Base-by-base conservation (phyloP, 148 eudicot genomes). In the Pharnaceum exiguum region DNA sequence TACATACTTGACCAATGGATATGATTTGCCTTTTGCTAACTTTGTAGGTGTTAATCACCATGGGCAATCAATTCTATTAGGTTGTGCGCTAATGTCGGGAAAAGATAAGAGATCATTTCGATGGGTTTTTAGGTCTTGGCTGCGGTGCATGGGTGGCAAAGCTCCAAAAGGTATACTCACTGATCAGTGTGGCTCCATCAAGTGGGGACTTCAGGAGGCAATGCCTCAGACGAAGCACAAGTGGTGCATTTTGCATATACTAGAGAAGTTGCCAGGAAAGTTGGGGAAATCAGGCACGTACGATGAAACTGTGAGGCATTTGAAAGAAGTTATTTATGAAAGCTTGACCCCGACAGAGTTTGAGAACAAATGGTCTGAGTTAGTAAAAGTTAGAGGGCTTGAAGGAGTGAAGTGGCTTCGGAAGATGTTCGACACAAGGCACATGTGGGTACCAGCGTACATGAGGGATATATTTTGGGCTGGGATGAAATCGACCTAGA, bases 31-130 rank as follows among this genome's bases (percentile, higher is more conserved):
- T 46, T 75, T 80, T 72, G 77, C 71, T 57, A 76, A 80, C 46
- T 80, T 83, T 51, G 75, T 78, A 2, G 85, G 89, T 17, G 75
- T 80, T 46, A 83, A 77, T 53, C 82, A 83, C 58, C 85, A 83
- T 59, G 82, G 80, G 19, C 79, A 80, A 23, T 64, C 46, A 8
- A 51, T 75, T 48, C 64, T 83, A 48, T 76, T 83, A 53, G 85
- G 82, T 39, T 80, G 78, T 80, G 85, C 85, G 19, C 46, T 83
- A 30, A 65, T 83, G 44, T 56, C 72, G 31, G 78, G 73, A 70
- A 85, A 83, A 60, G 75, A 85, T 2, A 78, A 76, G 52, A 68
- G 71, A 62, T 56, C 83, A 2, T 80, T 75, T 68, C 15, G 68
- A n/a, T 80, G 85, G 89, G 68, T 83, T n/a, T 75, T 83, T 23